Evolutionary conservation across 202 grass and related monocot genomes (phyloP), one percentile per base, ranked within the genome.

Genomic region (Setaria viridis): DNA sequence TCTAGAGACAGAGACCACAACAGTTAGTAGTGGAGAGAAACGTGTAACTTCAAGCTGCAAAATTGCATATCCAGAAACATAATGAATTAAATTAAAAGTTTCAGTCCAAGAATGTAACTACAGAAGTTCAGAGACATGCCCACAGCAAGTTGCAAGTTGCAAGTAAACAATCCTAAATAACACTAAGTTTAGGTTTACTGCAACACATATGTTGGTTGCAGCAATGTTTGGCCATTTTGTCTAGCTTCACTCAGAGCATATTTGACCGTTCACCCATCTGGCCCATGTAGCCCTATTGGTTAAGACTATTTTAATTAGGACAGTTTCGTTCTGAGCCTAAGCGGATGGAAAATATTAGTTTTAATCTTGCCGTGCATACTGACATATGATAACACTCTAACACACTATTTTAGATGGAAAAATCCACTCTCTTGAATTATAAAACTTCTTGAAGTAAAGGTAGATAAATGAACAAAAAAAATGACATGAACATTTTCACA

Each of bases 1-100:
- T 79, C 30, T 79, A 35, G 25, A 58, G 32, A 59, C 76, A 79
- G 43, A 65, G 9, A 37, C 16, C 76, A 50, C 15, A 80, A 20
- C 29, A 66, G 3, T 7, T 79, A 74, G 65, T 45, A 37, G 17
- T 55, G 41, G 41, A 35, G 7, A 25, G 29, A 67, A 58, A 17
- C 54, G 9, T 67, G 7, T 48, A 39, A 58, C 37, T 81, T 75
- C n/a, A 79, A 66, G 21, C 25, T 79, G 48, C 56, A 84, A 74
- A 9, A 39, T 67, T 67, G 20, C 4, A 43, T 72, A n/a, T 83
- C 42, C 42, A 56, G 19, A 79, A 25, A 80, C 20, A 65, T 20
- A 80, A n/a, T 4, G 32, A 63, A 15, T 72, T 4, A 71, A 74
- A 65, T 50, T 21, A 66, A 17, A 32, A 41, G n/a, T 74, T 32